Percentiles rank a stretch among this genome's conserved stretches.
These are phyloP conservation scores for Bullera alba DNA, from an alignment of 768 basidiomycete genomes.

Conservation along the genomic window DNA sequence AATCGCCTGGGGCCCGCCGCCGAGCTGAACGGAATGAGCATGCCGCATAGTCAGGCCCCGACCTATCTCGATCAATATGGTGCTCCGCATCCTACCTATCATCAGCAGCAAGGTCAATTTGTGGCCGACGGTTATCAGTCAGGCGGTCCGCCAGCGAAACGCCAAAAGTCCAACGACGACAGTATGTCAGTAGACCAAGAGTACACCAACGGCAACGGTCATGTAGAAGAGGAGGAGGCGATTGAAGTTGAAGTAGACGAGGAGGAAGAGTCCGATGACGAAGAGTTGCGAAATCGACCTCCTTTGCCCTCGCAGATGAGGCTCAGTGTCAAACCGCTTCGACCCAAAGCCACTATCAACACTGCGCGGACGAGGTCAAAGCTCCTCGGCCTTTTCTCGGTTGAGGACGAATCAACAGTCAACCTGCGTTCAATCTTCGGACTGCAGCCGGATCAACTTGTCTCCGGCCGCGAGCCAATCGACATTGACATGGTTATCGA, in stretches of 20 bases:
- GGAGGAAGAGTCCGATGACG: conserved; percentile 28
- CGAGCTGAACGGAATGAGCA: conserved; percentile 27
- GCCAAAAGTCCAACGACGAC: conserved; percentile 15
- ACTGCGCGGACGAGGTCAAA: conserved; percentile 27
- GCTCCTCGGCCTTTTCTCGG: conserved; percentile 41
- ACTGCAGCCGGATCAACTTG: conserved; percentile 14
- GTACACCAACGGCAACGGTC: conserved; percentile 7
- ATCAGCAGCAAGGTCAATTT: conserved; percentile 7
- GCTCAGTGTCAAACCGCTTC: conserved; percentile 32
- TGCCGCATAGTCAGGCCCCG: conserved; percentile 19
- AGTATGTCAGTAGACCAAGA: too few species aligned
- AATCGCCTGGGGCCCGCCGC: conserved; percentile 30
- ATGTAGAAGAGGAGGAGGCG: conserved; percentile 5
- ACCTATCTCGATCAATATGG: conserved; percentile 43
- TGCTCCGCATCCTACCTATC: conserved; percentile 23
- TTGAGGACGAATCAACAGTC: conserved; percentile 10
- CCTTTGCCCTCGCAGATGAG: conserved; percentile 32
- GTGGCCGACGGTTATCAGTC: conserved; percentile 1
- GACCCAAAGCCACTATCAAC: conserved; percentile 24
- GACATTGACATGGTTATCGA: conserved; percentile 84
- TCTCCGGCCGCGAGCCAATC: too few species aligned
- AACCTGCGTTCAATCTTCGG: conserved; percentile 27
- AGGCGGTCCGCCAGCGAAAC: conserved; percentile 24
- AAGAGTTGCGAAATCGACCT: conserved; percentile 15
- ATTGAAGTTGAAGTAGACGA: conserved; percentile 12